Conservation (phyloP, 345 rosid genomes). For the Populus ilicifolia region DNA sequence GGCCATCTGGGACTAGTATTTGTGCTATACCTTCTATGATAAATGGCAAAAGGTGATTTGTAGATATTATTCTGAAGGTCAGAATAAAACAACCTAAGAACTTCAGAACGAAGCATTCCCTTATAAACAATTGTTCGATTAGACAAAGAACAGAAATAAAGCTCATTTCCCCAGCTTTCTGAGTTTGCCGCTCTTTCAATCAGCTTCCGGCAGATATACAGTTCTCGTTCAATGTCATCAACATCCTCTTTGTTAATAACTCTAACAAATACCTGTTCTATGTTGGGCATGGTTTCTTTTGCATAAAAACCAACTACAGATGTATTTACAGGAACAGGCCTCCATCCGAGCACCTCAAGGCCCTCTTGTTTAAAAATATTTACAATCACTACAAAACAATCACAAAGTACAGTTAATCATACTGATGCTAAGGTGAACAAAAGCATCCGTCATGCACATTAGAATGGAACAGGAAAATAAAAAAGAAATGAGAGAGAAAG, state of each 20-base stretch:
- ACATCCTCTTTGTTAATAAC: slow-evolving; percentile 70
- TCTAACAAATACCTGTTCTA: slow-evolving; percentile 92
- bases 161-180: slow-evolving; percentile 80
- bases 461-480: neutral
- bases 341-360: slow-evolving; percentile 93
- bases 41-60: slow-evolving; percentile 84
- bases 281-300: slow-evolving; percentile 88
- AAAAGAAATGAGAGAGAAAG: neutral
- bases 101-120: slow-evolving; percentile 99
- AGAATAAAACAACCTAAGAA: slow-evolving; percentile 75
- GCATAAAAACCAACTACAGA: slow-evolving; percentile 92
- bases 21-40: slow-evolving; percentile 94
- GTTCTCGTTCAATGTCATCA: slow-evolving; percentile 93
- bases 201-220: slow-evolving; percentile 86
- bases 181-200: slow-evolving; percentile 61
- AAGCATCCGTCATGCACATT: neutral
- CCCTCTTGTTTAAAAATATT: slow-evolving; percentile 88
- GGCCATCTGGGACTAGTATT: slow-evolving; percentile 99
- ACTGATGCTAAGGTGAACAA: neutral
- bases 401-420: slow-evolving; percentile 24
- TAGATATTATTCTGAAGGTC: slow-evolving; percentile 81
- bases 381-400: slow-evolving; percentile 55
- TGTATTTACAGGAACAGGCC: slow-evolving; percentile 81
- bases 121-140: slow-evolving; percentile 93
- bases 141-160: slow-evolving; percentile 89